phyloP scores from a whole-genome alignment of 345 rosid species.

The Triadica sebifera region DNA sequence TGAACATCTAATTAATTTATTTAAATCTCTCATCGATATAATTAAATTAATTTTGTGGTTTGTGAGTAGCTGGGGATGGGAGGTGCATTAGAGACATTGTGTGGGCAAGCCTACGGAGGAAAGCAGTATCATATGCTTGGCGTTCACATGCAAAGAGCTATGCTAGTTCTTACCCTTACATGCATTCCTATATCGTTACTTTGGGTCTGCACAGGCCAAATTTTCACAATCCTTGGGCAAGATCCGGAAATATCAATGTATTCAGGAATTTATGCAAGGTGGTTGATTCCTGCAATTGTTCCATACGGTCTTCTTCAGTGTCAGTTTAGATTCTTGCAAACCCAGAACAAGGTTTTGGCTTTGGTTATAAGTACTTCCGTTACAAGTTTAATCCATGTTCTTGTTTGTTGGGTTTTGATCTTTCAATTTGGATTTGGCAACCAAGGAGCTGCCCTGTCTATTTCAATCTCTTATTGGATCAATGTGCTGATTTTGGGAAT shows the following conservation, averaged over 20 bases:
- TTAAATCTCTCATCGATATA: too few species aligned
- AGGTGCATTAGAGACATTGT: slow-evolving; percentile 37
- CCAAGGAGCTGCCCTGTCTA: slow-evolving; percentile 40
- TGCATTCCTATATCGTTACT: slow-evolving; percentile 31
- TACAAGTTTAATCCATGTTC: too few species aligned
- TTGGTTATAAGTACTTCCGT: slow-evolving; percentile 27
- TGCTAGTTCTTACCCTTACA: slow-evolving; percentile 23
- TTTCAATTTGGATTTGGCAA: slow-evolving; percentile 33
- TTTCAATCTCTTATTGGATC: slow-evolving; percentile 34
- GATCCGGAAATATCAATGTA: slow-evolving; percentile 22
- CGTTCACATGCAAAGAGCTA: slow-evolving; percentile 35
- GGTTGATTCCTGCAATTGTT: slow-evolving; percentile 35
- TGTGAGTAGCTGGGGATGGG: slow-evolving; percentile 37
- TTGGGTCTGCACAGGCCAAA: slow-evolving; percentile 24
- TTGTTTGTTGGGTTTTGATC: too few species aligned
- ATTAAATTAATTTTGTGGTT: too few species aligned
- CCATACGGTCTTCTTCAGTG: slow-evolving; percentile 40
- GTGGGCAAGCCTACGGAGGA: slow-evolving; percentile 41
- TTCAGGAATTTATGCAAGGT: slow-evolving; percentile 28
- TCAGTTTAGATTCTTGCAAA: slow-evolving; percentile 34
- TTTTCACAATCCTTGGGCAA: slow-evolving; percentile 26
- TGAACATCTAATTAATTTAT: too few species aligned
- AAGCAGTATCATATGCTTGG: slow-evolving; percentile 35
- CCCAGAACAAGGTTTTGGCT: slow-evolving; percentile 27
- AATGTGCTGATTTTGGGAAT: slow-evolving; percentile 33